Percentiles rank a stretch among this genome's conserved stretches.
phyloP scores from a whole-genome alignment of 768 basidiomycete species.

The Podaxis carcinomalis region DNA sequence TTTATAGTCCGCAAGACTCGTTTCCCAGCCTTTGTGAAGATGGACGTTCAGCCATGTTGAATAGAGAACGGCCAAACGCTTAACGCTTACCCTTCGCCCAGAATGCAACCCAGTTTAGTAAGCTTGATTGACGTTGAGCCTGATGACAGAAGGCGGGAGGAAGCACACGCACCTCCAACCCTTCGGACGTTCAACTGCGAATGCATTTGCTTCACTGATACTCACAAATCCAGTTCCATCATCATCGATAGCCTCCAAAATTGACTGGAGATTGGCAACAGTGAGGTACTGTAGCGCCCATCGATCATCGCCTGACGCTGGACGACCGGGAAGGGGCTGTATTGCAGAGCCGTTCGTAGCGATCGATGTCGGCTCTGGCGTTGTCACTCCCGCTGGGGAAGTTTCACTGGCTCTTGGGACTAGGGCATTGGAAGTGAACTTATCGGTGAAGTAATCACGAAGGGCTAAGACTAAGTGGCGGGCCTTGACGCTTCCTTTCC shows the following conservation, averaged over 20 bases:
- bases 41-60: neutral
- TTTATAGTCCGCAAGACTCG: constrained; percentile 16
- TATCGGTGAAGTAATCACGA: constrained; percentile 32
- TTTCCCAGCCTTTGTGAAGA: constrained; percentile 10
- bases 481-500: constrained; percentile 51
- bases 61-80: neutral
- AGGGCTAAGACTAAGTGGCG: constrained; percentile 43
- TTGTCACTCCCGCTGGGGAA: neutral
- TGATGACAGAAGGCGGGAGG: neutral
- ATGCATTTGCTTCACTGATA: constrained; percentile 29
- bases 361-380: neutral
- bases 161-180: constrained; percentile 22
- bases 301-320: constrained; percentile 8
- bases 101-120: constrained; percentile 22
- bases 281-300: constrained; percentile 33
- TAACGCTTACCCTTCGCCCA: constrained; percentile 20
- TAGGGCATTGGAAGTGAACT: neutral
- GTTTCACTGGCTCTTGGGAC: neutral
- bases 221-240: constrained; percentile 35
- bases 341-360: neutral
- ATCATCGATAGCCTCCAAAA: constrained; percentile 37
- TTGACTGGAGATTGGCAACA: constrained; percentile 25
- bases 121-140: constrained; percentile 1
- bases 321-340: neutral
- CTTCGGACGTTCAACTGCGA: constrained; percentile 23